phyloP scores from a whole-genome alignment of 176 grass and related monocot species.

The Carex pumila region DNA sequence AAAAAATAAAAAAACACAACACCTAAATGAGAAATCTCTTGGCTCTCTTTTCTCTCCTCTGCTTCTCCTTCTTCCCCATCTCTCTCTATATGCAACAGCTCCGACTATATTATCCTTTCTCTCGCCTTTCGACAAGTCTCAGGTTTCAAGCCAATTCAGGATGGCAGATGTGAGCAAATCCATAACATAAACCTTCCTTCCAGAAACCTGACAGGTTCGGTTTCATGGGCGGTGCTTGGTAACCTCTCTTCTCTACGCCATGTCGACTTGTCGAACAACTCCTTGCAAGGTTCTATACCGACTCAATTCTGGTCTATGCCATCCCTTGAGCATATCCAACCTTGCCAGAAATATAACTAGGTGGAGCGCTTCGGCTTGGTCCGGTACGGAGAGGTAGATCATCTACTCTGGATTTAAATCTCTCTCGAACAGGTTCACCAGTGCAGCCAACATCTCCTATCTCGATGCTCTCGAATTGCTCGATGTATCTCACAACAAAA shows the following conservation, averaged over 20 bases:
- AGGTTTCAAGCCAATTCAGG: slow-evolving; percentile 19
- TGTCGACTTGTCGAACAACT: slow-evolving; percentile 65
- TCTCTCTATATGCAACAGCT: slow-evolving; percentile 15
- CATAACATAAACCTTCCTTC: slow-evolving; percentile 29
- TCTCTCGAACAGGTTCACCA: slow-evolving; percentile 45
- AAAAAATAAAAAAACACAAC: background rate
- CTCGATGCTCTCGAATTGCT: slow-evolving; percentile 24
- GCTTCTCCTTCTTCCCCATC: background rate
- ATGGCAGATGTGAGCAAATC: slow-evolving; percentile 11
- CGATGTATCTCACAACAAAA: slow-evolving; percentile 41
- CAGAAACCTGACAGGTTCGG: slow-evolving; percentile 35
- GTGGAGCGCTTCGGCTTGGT: slow-evolving; percentile 35
- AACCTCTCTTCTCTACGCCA: slow-evolving; percentile 40
- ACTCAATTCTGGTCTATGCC: slow-evolving; percentile 45
- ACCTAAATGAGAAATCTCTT: background rate
- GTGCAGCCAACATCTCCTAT: slow-evolving; percentile 16
- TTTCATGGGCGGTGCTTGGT: slow-evolving; percentile 37
- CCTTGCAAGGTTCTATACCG: slow-evolving; percentile 37
- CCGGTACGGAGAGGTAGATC: background rate
- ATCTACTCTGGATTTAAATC: slow-evolving; percentile 26
- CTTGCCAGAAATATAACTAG: slow-evolving; percentile 46
- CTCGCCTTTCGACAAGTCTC: slow-evolving; percentile 45
- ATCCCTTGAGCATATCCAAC: slow-evolving; percentile 35
- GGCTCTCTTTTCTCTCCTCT: background rate
- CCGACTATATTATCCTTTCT: slow-evolving; percentile 31